These are phyloP conservation scores for Thielaviopsis punctulata DNA, from an alignment of 2,329 filamentous ascomycete species.

Conservation along the genomic window DNA sequence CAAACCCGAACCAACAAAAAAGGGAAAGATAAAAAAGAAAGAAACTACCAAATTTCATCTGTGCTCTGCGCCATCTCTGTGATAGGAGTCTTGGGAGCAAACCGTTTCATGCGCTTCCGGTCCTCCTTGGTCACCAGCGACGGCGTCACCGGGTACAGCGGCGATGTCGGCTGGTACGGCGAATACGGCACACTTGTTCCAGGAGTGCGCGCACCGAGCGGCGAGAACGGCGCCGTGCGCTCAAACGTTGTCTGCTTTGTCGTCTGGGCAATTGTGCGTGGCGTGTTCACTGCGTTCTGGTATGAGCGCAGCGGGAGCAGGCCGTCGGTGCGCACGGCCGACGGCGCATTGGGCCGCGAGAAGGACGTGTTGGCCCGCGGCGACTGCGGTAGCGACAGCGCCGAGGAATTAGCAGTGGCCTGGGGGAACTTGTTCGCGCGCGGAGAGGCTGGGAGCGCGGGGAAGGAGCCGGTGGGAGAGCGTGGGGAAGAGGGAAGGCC, in stretches of 20 bases:
- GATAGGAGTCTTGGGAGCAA: conserved; percentile 46
- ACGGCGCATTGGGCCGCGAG: conserved; percentile 30
- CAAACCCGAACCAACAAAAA: neutral
- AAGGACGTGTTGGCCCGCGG: conserved; percentile 32
- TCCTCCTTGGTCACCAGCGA: conserved; percentile 54
- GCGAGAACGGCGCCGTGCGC: conserved; percentile 35
- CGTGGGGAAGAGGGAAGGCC: conserved; percentile 23
- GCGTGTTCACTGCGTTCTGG: conserved; percentile 37
- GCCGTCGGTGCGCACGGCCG: conserved; percentile 39
- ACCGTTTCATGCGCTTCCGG: conserved; percentile 48
- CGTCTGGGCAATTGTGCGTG: conserved; percentile 27
- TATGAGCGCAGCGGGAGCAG: conserved; percentile 44
- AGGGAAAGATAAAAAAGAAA: neutral
- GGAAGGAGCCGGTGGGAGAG: conserved; percentile 20
- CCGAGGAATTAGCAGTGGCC: neutral
- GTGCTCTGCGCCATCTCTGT: conserved; percentile 42
- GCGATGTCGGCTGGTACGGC: conserved; percentile 65
- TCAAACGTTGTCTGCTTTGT: conserved; percentile 51
- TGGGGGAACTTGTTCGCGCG: conserved; percentile 1
- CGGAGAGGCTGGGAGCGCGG: conserved; percentile 15
- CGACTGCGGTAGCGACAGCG: conserved; percentile 26
- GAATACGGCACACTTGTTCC: conserved; percentile 51
- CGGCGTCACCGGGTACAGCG: conserved; percentile 61
- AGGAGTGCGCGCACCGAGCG: conserved; percentile 42
- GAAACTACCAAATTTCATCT: conserved; percentile 45